A percentile compares a stretch with the other conserved stretches of the same genome.
phyloP scores from a whole-genome alignment of 148 eudicot species.

The Spergularia marina region DNA sequence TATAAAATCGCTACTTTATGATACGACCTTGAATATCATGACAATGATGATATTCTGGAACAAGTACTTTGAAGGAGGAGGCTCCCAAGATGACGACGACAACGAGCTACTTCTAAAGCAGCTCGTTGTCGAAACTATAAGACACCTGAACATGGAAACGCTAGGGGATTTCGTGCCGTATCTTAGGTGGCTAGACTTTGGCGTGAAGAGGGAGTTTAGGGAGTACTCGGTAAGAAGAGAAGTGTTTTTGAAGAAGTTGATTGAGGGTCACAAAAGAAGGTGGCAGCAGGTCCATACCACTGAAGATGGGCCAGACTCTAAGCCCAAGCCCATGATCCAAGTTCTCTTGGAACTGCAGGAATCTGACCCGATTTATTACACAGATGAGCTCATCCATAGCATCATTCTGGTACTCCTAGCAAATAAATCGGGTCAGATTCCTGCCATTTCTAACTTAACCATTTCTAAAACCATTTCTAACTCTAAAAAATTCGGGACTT shows the following conservation, averaged over 20 bases:
- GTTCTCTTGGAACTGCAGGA: neutral
- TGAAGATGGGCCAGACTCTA: neutral
- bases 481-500: no score
- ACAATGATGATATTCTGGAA: constrained; percentile 7
- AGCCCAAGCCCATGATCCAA: neutral
- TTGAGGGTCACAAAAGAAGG: neutral
- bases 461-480: no score
- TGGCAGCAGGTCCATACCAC: neutral
- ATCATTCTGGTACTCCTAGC: constrained; percentile 7
- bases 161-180: neutral
- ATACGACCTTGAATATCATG: neutral
- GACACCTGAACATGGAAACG: no score
- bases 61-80: neutral
- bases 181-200: neutral
- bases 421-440: no score
- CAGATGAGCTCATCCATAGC: constrained; percentile 9
- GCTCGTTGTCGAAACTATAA: neutral
- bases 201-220: neutral
- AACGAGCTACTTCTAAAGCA: neutral
- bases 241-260: neutral
- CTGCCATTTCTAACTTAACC: no score
- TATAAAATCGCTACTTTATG: neutral
- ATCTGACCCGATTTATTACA: neutral
- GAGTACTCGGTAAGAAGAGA: neutral
- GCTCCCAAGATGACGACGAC: neutral